Conservation (phyloP, 257 asterid species). For the Penstemon newberryi region DNA sequence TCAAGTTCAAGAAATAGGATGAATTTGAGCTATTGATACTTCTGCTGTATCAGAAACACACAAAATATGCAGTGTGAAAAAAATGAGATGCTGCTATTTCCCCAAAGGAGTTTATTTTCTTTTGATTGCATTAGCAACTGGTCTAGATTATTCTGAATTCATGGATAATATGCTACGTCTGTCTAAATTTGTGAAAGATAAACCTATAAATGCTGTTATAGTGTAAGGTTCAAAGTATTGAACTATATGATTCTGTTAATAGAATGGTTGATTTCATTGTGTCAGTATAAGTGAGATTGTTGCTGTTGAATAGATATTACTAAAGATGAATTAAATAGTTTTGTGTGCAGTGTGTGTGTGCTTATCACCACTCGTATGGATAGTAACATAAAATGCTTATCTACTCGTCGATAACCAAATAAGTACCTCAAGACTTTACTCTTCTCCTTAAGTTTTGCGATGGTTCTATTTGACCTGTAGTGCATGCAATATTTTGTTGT, state of each 20-base stretch:
- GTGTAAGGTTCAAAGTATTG: slow-evolving; percentile 16
- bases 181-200: slow-evolving; percentile 15
- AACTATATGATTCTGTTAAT: background rate
- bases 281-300: background rate
- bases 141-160: slow-evolving; percentile 4
- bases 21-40: slow-evolving; percentile 7
- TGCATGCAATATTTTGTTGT: background rate
- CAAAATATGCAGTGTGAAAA: slow-evolving; percentile 1
- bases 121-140: slow-evolving; percentile 1
- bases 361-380: background rate
- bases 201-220: background rate
- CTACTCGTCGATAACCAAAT: slow-evolving; percentile 1
- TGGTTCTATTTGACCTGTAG: slow-evolving; percentile 7
- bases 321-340: background rate
- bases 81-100: slow-evolving; percentile 9
- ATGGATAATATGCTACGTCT: background rate
- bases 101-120: slow-evolving; percentile 8
- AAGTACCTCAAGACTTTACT: background rate
- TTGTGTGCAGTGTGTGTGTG: slow-evolving; percentile 5
- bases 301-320: slow-evolving; percentile 4
- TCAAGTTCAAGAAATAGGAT: slow-evolving; percentile 11
- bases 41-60: slow-evolving; percentile 16
- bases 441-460: slow-evolving; percentile 11
- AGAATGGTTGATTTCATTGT: slow-evolving; percentile 15
- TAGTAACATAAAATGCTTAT: slow-evolving; percentile 3